Percentiles rank a stretch among this genome's conserved stretches.
Evolutionary conservation across 2,329 filamentous ascomycete species (phyloP).

Genomic region (Zasmidium cellare): DNA sequence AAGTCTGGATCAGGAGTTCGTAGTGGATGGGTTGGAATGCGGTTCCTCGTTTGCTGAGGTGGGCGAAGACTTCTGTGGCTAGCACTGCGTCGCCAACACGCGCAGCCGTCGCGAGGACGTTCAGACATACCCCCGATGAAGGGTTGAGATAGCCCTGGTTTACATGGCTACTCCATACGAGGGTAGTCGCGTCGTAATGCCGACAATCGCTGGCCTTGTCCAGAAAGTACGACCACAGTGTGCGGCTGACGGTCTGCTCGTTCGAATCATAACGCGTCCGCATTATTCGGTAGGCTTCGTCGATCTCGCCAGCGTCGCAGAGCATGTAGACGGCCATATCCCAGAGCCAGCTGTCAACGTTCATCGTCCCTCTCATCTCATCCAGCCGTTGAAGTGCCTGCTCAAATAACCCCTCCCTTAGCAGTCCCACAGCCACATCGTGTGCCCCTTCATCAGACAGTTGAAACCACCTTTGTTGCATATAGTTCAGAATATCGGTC

Average conservation of each 20-base stretch:
- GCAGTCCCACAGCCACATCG: constrained; percentile 68
- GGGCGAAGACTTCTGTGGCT: constrained; percentile 68
- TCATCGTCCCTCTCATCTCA: constrained; percentile 59
- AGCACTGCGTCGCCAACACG: constrained; percentile 66
- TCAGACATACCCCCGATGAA: constrained; percentile 64
- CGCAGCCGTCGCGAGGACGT: constrained; percentile 71
- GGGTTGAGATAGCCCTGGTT: constrained; percentile 60
- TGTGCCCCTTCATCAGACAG: constrained; percentile 64
- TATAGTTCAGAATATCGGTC: constrained; percentile 67
- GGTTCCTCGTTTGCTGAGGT: constrained; percentile 60
- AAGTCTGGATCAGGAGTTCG: constrained; percentile 73
- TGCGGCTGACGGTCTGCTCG: constrained; percentile 47
- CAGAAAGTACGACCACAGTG: constrained; percentile 71
- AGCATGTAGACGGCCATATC: constrained; percentile 76
- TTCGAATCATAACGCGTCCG: constrained; percentile 54
- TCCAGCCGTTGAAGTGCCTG: constrained; percentile 71
- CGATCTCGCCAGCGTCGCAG: constrained; percentile 69
- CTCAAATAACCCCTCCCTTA: constrained; percentile 82
- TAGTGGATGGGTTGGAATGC: constrained; percentile 70
- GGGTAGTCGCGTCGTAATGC: constrained; percentile 64
- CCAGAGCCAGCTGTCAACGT: constrained; percentile 70
- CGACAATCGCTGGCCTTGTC: constrained; percentile 65
- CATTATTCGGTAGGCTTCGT: constrained; percentile 73
- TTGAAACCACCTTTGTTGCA: constrained; percentile 71
- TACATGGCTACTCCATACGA: constrained; percentile 71